Base-by-base conservation (phyloP, 2,329 filamentous ascomycete genomes). In the Colletotrichum sp. region DNA sequence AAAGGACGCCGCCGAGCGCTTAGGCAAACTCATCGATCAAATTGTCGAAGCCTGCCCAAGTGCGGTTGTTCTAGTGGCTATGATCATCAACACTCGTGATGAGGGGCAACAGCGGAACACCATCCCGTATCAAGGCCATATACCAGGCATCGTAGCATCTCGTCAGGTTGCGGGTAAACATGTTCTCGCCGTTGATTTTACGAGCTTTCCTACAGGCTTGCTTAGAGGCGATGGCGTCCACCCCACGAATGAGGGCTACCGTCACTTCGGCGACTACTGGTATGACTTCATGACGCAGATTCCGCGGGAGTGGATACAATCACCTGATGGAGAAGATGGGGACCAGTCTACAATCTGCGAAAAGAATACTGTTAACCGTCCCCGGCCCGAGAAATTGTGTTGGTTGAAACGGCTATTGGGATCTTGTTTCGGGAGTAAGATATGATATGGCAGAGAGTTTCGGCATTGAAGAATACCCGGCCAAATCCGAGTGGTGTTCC, bases 241-340 rank as follows among this genome's bases (percentile, higher is more conserved):
- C 32, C 84, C 84, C 6, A 82, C 81, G 2, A 82, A 83, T 27
- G 36, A 77, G 8, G 84, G 84, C 0, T 86, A 85, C 56, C 75
- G 71, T 8, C 43, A 79, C 30, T 76, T 86, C n/a, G 84, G 83
- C 2, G 79, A 85, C 61, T 85, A 84, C 48, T 86, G 84, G 84
- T 83, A 84, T 74, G 79, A 83, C 62, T 83, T 83, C 34, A 76
- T 85, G 25, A 78, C 78, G 16, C 84, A 85, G 55, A 79, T 85
- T 12, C 84, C 84, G 9, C 72, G 70, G 1, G 74, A 75, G n/a
- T 86, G 84, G 84, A 81, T 85, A 18, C 77, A 79, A 22, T 52
- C 74, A 8, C 82, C 83, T n/a, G 74, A 79, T 30, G 82, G 79
- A 3, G 55, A 61, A 9, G 76, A 76, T 52, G 77, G 75, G 8